phyloP scores from a whole-genome alignment of 345 rosid genomes.

The Salix koriyanagi region DNA sequence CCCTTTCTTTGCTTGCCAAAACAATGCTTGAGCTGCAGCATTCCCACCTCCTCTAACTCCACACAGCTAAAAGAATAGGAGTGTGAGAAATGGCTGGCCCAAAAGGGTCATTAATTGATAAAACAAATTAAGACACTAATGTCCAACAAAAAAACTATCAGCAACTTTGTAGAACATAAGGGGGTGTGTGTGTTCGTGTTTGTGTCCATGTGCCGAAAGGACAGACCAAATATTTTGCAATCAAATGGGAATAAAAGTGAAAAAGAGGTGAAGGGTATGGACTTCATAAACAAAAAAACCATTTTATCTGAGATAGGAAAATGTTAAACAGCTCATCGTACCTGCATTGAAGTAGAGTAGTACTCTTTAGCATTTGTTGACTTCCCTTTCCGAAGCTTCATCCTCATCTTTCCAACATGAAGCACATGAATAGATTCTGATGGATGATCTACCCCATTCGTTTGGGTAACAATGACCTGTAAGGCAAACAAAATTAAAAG shows the following conservation, averaged over 20 bases:
- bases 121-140: background rate
- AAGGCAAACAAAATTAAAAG: background rate
- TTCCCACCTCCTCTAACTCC: constrained; percentile 99
- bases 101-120: background rate
- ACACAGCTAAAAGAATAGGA: constrained; percentile 47
- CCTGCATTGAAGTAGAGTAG: constrained; percentile 86
- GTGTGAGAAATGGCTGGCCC: background rate
- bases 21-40: constrained; percentile 89
- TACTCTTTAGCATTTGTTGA: constrained; percentile 72
- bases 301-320: background rate
- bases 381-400: constrained; percentile 81
- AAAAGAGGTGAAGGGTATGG: background rate
- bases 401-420: constrained; percentile 96
- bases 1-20: constrained; percentile 83
- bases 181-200: background rate
- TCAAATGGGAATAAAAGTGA: background rate
- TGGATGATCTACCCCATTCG: constrained; percentile 59
- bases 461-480: constrained; percentile 80
- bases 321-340: constrained; percentile 14
- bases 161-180: background rate
- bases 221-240: background rate
- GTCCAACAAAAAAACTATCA: background rate
- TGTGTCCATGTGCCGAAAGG: background rate
- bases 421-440: constrained; percentile 79
- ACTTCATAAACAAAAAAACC: background rate